These are phyloP conservation scores for Psidium guajava DNA, from an alignment of 345 rosid genomes.

Conservation along the genomic window DNA sequence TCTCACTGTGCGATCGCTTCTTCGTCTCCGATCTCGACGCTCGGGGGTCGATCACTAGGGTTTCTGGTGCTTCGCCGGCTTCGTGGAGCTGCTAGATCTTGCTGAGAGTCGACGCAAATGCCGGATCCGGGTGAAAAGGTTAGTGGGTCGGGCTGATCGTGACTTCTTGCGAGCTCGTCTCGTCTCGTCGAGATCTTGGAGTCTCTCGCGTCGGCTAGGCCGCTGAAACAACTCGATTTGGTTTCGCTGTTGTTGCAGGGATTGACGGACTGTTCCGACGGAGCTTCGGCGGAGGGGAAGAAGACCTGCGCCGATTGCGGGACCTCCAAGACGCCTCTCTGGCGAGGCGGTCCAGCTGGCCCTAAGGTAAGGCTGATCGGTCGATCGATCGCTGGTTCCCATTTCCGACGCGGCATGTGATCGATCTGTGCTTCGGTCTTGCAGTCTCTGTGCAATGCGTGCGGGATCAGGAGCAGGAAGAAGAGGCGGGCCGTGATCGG, in stretches of 20 bases:
- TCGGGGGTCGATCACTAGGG: not conserved
- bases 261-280: conserved; percentile 1
- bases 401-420: not conserved
- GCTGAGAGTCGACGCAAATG: not conserved
- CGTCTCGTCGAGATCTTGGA: not conserved
- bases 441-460: conserved; percentile 49
- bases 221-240: not conserved
- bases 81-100: not conserved
- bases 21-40: not conserved
- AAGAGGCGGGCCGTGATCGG: conserved; percentile 27
- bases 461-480: conserved; percentile 46
- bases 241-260: not conserved
- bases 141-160: not conserved
- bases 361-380: conserved; percentile 23
- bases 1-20: not conserved
- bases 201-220: not conserved
- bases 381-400: not conserved
- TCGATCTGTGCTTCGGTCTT: not conserved
- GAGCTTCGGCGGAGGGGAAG: conserved; percentile 7
- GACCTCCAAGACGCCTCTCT: conserved; percentile 38
- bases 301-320: conserved; percentile 41
- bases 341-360: conserved; percentile 49
- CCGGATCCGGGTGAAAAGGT: conserved; percentile 17
- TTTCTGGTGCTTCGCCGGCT: not conserved
- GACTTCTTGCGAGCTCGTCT: not conserved